Percentiles rank a stretch among this genome's conserved stretches.
Conservation (phyloP, 495 filamentous ascomycete species). For the Lichenothelia convexa region DNA sequence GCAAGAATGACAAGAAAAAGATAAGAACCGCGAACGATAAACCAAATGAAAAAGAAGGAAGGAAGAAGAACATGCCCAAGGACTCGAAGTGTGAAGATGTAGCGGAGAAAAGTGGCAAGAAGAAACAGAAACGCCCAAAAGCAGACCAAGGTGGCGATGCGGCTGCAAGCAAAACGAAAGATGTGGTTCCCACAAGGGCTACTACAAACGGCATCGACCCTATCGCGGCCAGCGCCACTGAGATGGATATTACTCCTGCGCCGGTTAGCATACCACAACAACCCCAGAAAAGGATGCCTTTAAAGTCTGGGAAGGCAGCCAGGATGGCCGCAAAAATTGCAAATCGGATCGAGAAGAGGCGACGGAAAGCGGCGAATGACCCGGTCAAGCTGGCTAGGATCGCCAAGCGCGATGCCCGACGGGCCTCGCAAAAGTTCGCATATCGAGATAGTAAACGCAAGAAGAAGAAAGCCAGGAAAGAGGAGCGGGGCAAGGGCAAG, state of each 20-base stretch:
- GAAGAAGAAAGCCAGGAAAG: too few species aligned
- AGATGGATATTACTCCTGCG: too few species aligned
- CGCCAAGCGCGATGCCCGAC: too few species aligned
- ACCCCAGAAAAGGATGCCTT: too few species aligned
- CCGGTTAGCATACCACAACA: too few species aligned
- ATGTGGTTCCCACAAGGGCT: constrained; percentile 1
- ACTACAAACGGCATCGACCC: constrained; percentile 1
- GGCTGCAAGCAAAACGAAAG: neutral
- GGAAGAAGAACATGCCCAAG: neutral
- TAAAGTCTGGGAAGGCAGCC: too few species aligned
- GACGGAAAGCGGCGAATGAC: constrained; percentile 3
- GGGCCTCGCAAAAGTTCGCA: too few species aligned
- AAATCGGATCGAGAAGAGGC: constrained; percentile 1
- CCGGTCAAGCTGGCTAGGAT: too few species aligned
- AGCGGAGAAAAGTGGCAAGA: neutral
- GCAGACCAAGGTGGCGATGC: neutral
- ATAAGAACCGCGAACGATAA: constrained; percentile 5
- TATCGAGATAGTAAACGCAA: too few species aligned
- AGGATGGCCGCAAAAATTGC: neutral
- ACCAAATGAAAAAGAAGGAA: constrained; percentile 5
- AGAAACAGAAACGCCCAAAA: neutral
- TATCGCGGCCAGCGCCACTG: too few species aligned
- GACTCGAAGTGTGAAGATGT: neutral
- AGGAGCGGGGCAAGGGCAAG: too few species aligned
- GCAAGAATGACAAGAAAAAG: constrained; percentile 4